phyloP scores from a whole-genome alignment of 345 rosid genomes.

The Salix purpurea region DNA sequence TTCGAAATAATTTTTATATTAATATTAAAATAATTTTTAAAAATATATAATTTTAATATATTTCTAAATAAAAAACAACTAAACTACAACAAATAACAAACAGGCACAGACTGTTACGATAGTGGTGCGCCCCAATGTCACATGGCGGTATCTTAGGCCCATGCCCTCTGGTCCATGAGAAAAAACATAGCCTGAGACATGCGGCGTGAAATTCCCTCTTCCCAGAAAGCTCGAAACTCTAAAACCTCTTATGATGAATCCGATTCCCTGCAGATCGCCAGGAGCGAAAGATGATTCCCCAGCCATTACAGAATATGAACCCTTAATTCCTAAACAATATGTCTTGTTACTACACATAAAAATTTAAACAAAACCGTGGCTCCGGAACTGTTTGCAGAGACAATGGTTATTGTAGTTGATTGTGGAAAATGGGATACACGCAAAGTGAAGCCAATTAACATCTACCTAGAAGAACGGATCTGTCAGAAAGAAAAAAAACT shows the following conservation, averaged over 20 bases:
- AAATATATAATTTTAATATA: no score
- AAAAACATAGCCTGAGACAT: no score
- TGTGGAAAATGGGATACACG: neutral
- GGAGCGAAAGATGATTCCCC: slow-evolving; percentile 37
- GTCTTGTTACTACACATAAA: neutral
- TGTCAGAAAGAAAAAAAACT: neutral
- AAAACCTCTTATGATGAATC: neutral
- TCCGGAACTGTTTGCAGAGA: neutral
- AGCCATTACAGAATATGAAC: slow-evolving; percentile 38
- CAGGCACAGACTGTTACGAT: no score
- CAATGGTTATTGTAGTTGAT: neutral
- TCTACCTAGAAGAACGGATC: neutral
- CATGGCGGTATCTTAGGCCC: slow-evolving; percentile 15
- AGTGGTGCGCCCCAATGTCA: no score
- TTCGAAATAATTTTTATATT: no score
- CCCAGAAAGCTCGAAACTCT: no score
- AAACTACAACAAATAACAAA: no score
- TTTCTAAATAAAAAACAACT: no score
- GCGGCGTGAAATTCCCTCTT: neutral
- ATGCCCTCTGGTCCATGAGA: slow-evolving; percentile 36
- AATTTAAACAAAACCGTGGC: neutral
- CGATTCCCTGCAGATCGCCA: slow-evolving; percentile 24
- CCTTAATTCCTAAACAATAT: slow-evolving; percentile 10
- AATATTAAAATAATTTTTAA: no score
- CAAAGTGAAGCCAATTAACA: neutral